Percentiles rank a stretch among this genome's conserved stretches.
Conservation (phyloP, 306 rosid genomes). For the Mimosa pudica region DNA sequence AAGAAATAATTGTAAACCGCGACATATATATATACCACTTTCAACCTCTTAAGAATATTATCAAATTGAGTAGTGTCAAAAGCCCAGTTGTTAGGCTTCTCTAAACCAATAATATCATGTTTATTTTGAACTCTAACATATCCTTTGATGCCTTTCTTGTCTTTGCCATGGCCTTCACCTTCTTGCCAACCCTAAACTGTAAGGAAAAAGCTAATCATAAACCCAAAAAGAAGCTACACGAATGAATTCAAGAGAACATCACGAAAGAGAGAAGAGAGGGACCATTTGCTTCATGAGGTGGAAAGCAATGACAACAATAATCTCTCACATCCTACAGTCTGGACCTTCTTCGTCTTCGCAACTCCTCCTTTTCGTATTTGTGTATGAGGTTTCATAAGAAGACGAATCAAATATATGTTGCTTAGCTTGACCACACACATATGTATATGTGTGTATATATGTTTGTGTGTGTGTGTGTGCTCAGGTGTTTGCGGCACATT, state of each 20-base stretch:
- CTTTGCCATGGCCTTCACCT: constrained; percentile 98
- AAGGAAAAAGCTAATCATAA: background rate
- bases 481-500: too few species aligned
- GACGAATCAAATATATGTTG: too few species aligned
- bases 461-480: too few species aligned
- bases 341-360: too few species aligned
- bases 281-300: constrained; percentile 99
- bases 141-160: constrained; percentile 94
- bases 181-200: constrained; percentile 91
- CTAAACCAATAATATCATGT: constrained; percentile 83
- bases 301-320: constrained; percentile 46
- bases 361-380: too few species aligned
- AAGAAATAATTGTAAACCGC: constrained; percentile 13
- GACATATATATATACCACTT: constrained; percentile 62
- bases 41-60: constrained; percentile 84
- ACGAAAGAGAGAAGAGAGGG: constrained; percentile 1
- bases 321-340: too few species aligned
- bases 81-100: constrained; percentile 91
- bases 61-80: constrained; percentile 93
- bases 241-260: background rate
- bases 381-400: too few species aligned
- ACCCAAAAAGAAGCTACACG: background rate
- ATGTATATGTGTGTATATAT: too few species aligned
- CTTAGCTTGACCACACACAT: too few species aligned
- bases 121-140: constrained; percentile 79